These are phyloP conservation scores for Cardamine resedifolia DNA, from an alignment of 345 rosid genomes.

Conservation along the genomic window DNA sequence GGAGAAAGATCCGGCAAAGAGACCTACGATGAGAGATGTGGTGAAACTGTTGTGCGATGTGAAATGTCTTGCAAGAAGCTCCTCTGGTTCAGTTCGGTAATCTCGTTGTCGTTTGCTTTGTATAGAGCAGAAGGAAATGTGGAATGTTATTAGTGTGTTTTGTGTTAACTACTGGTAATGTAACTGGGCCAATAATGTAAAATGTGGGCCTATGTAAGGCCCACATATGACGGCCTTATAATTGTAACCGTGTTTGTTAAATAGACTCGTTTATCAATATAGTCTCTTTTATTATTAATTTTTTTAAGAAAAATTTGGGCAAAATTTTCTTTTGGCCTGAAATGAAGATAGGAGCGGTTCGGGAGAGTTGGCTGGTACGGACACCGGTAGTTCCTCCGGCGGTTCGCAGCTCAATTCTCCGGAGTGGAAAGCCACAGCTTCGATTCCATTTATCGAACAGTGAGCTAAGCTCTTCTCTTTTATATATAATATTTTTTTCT, in stretches of 20 bases:
- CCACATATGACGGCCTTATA: constrained; percentile 3
- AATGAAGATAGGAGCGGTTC: constrained; percentile 29
- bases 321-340: background rate
- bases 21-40: constrained; percentile 75
- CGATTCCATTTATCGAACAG: constrained; percentile 15
- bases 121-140: background rate
- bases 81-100: constrained; percentile 25
- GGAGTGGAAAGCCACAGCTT: constrained; percentile 1
- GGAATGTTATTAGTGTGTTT: background rate
- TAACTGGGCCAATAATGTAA: constrained; percentile 5
- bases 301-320: background rate
- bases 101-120: background rate
- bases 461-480: constrained; percentile 30
- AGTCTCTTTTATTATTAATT: background rate
- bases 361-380: constrained; percentile 14
- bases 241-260: background rate
- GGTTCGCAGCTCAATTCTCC: constrained; percentile 1
- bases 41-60: constrained; percentile 50
- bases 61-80: constrained; percentile 28
- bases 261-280: background rate
- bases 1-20: constrained; percentile 50
- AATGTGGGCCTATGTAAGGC: constrained; percentile 6
- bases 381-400: constrained; percentile 21
- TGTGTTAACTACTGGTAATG: background rate
- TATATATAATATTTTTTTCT: background rate